Conservation (phyloP, 2,329 filamentous ascomycete species). For the Colletotrichum chlorophyti region DNA sequence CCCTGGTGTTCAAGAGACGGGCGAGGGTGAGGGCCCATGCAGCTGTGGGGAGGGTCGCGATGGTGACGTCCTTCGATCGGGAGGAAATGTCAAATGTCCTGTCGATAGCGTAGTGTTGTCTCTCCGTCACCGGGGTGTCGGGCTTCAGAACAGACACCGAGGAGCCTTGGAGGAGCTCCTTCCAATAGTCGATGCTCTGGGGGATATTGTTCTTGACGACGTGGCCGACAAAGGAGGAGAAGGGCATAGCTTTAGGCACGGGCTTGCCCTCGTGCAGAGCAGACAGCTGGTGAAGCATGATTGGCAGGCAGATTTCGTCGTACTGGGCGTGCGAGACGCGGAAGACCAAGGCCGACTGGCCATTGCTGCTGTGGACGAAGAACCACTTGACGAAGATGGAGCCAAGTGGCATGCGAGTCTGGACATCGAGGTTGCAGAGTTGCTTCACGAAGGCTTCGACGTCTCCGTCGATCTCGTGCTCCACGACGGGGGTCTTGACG, state of each 20-base stretch:
- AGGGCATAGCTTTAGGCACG: constrained; percentile 44
- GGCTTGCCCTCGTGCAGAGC: constrained; percentile 51
- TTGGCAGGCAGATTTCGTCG: constrained; percentile 70
- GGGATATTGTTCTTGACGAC: constrained; percentile 48
- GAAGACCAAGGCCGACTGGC: constrained; percentile 56
- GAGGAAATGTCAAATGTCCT: constrained; percentile 52
- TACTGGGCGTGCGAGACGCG: constrained; percentile 74
- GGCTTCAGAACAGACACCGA: constrained; percentile 51
- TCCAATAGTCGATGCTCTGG: constrained; percentile 67
- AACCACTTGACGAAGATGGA: constrained; percentile 68
- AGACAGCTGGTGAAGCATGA: constrained; percentile 67
- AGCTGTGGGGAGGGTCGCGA: constrained; percentile 70
- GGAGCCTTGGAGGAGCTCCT: constrained; percentile 61
- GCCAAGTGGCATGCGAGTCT: constrained; percentile 62
- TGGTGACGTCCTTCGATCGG: constrained; percentile 62
- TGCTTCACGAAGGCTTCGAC: constrained; percentile 58
- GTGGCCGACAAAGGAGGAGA: constrained; percentile 54
- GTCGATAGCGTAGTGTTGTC: constrained; percentile 49
- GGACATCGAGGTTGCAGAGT: constrained; percentile 62
- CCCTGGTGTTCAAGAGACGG: constrained; percentile 54
- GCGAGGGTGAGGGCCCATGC: constrained; percentile 71
- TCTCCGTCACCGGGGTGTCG: constrained; percentile 42
- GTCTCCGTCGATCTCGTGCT: constrained; percentile 58
- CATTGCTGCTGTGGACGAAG: constrained; percentile 47
- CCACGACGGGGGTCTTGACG: constrained; percentile 56